phyloP scores from a whole-genome alignment of 2,329 filamentous ascomycete species.

The Penicillium paneum region DNA sequence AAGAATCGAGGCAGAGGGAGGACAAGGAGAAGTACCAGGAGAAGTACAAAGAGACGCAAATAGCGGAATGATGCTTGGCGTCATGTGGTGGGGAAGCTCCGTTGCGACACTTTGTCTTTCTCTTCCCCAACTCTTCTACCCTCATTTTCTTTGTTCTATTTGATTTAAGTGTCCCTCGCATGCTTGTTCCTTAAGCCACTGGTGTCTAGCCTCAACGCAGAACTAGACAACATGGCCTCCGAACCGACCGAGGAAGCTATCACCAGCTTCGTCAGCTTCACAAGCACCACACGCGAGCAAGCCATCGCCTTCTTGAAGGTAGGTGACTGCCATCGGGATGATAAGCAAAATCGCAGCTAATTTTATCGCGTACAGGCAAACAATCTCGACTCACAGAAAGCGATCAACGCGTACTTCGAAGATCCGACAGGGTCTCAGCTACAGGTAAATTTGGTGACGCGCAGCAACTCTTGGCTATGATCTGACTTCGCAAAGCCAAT shows the following conservation, averaged over 20 bases:
- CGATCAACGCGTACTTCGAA: conserved; percentile 49
- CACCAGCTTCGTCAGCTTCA: conserved; percentile 41
- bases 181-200: background rate
- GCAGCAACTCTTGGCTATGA: background rate
- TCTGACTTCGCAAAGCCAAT: conserved; percentile 17
- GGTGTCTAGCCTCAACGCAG: background rate
- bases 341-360: conserved; percentile 10
- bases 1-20: background rate
- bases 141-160: conserved; percentile 2
- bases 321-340: background rate
- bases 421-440: conserved; percentile 37
- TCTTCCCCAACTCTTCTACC: background rate
- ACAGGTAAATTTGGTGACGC: conserved; percentile 26
- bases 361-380: conserved; percentile 36
- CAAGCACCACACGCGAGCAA: conserved; percentile 39
- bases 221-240: conserved; percentile 29
- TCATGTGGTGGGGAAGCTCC: conserved; percentile 28
- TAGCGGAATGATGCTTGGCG: conserved; percentile 19
- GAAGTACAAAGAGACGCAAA: conserved; percentile 1
- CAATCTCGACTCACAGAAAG: conserved; percentile 44
- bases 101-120: conserved; percentile 7
- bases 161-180: background rate
- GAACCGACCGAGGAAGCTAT: conserved; percentile 44
- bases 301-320: conserved; percentile 45
- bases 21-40: background rate